Base-by-base conservation (phyloP, 2,329 filamentous ascomycete genomes). In the Diaporthe nobilis region DNA sequence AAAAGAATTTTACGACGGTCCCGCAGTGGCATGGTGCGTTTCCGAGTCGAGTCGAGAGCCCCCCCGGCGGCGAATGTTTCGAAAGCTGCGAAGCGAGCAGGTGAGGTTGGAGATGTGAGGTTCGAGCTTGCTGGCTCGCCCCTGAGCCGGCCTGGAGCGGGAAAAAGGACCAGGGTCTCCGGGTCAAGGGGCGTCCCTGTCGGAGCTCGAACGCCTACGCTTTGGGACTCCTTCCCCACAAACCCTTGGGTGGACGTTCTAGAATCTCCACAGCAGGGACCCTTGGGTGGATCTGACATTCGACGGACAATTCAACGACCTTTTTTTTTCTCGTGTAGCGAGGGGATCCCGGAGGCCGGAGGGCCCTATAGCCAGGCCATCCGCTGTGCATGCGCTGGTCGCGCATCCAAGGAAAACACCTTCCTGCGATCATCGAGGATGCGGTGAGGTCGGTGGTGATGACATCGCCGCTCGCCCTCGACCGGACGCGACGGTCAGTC, bases 221-320 rank as follows among this genome's bases (percentile, higher is more conserved):
- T 44, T 57, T 61, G 34, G 65, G 47, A 55, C 34, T 55, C n/a
- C 65, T 70, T 72, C 73, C 73, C 73, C 67, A 72, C 57, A 75
- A 65, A 63, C 37, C 57, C 28, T 57, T 22, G 47, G 57, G 57
- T 31, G 53, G 34, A 37, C 44, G 73, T 75, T 75, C 73, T 75
- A 75, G 73, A 75, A 72, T 75, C 73, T 72, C 73, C 73, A 75
- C 73, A 65, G 1, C 47, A 28, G 44, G 55, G 67, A 72, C 67
- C 55, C 68, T 72, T 57, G 44, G n/a, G 73, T 75, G 73, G 73
- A 34, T 37, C 73, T 37, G 44, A 51, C 58, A 60, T 63, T 72
- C 67, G 58, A 72, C 73, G 73, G 73, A 75, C 60, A 47, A 61
- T 67, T 72, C 47, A 31, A 60, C 55, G 47, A 53, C 67, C 58